These are phyloP conservation scores for Tricholomella constricta DNA, from an alignment of 768 basidiomycete genomes.

Conservation along the genomic window DNA sequence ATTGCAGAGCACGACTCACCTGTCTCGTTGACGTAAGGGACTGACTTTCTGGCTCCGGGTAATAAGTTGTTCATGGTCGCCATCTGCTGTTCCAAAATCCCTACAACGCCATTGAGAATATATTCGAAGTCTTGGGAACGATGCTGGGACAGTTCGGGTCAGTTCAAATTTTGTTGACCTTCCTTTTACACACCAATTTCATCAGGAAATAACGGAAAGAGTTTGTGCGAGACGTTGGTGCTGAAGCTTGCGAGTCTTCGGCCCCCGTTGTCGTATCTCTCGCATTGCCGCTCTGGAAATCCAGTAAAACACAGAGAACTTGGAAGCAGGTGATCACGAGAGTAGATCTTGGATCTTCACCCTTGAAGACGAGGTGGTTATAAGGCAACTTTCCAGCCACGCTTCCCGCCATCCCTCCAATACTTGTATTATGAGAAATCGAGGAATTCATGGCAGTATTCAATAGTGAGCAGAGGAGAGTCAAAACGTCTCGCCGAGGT, in stretches of 20 bases:
- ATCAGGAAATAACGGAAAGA: slow-evolving; percentile 91
- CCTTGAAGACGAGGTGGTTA: slow-evolving; percentile 88
- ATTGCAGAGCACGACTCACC: slow-evolving; percentile 48
- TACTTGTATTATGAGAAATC: slow-evolving; percentile 47
- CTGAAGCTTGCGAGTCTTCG: slow-evolving; percentile 44
- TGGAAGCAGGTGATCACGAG: slow-evolving; percentile 79
- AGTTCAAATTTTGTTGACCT: slow-evolving; percentile 1
- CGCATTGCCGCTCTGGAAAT: slow-evolving; percentile 80
- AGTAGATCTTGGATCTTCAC: slow-evolving; percentile 75
- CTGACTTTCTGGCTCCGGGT: slow-evolving; percentile 82
- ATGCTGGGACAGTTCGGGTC: slow-evolving; percentile 55
- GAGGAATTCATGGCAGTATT: slow-evolving; percentile 85
- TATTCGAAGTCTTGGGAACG: slow-evolving; percentile 88
- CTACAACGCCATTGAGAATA: slow-evolving; percentile 70
- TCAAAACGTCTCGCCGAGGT: slow-evolving; percentile 82
- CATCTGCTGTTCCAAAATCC: slow-evolving; percentile 75
- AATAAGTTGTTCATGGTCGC: slow-evolving; percentile 71
- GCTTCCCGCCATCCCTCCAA: slow-evolving; percentile 72
- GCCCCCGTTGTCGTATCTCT: slow-evolving; percentile 48
- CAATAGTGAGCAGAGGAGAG: slow-evolving; percentile 88
- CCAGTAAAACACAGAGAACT: slow-evolving; percentile 71
- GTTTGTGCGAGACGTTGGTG: slow-evolving; percentile 72
- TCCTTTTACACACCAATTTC: slow-evolving; percentile 64
- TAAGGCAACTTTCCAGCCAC: slow-evolving; percentile 84
- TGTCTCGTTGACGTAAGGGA: slow-evolving; percentile 82